Base-by-base conservation (phyloP, 2,329 filamentous ascomycete genomes). In the Ascosphaera apis region DNA sequence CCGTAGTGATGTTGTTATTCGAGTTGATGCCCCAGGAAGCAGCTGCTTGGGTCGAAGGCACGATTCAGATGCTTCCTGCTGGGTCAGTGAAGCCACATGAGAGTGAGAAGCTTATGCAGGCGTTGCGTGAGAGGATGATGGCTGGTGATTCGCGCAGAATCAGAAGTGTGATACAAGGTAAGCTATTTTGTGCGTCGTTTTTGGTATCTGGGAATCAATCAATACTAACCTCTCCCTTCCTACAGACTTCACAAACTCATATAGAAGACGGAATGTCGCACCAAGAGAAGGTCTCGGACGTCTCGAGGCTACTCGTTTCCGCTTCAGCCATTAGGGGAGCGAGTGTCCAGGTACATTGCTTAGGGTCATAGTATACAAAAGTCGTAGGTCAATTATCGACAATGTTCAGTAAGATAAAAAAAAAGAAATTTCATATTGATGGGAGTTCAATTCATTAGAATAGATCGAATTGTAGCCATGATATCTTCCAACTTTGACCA, bases 181-280 rank as follows among this genome's bases (percentile, higher is more conserved):
- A 28, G 49, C 40, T 13, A n/a, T 33, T 2, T 16, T 19, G 15
- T n/a, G n/a, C n/a, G n/a, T n/a, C n/a, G n/a, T n/a, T n/a, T n/a
- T n/a, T n/a, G 3, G 4, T 7, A 33, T 12, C 12, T 19, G 9
- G 27, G 15, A 13, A 36, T 39, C 31, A 41, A n/a, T 11, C 12
- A 13, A 7, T 12, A 17, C 25, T 28, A 18, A 7, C 30, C 28
- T 11, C 34, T 37, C 13, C 16, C 32, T 34, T 21, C 36, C 15
- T 34, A 23, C 17, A 60, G 91, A 98, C 56, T 98, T 98, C 52
- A 95, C 88, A 16, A 91, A 86, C 52, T 80, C 75, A 19, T 98
- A 98, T 55, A 72, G 91, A 35, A 68, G 91, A 50, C 69, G 91
- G 42, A 93, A 98, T 49, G 80, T 98, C 33, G 86, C 88, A n/a